Evolutionary conservation across 1,284 basidiomycete species (phyloP), one percentile per base, ranked within the genome.

Genomic region (Sporisorium exsertum): DNA sequence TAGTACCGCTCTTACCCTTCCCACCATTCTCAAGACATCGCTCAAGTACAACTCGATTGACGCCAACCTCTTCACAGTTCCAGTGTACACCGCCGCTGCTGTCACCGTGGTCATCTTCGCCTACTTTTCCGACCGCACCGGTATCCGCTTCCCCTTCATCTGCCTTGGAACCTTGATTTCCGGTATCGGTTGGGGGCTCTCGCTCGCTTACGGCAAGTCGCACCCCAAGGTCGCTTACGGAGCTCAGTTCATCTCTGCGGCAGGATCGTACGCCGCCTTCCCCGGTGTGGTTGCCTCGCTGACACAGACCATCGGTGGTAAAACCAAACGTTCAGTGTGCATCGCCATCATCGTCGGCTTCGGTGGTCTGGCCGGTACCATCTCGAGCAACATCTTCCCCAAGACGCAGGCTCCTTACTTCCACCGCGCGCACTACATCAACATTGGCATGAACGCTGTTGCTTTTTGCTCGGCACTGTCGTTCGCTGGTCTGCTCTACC

Each of bases 11-110:
- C 79, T 81, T 20, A 81, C 79, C 35, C 63, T 81, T 4, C 80
- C 80, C 13, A 64, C 79, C 15, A 81, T 81, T 62, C 78, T 81
- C 45, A 72, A 65, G 57, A 78, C 66, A 50, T 66, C 67, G 58
- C 68, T 81, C 66, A 74, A 74, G 61, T 81, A 81, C 69, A 62
- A 76, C 62, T 24, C 77, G 8, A 58, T 81, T 49, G 50, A 73
- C 43, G 58, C 74, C 57, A 80, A 81, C 64, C 60, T 85, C 73
- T 86, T 86, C 85, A 87, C 87, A 1, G 87, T 87, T 4, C 87
- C 87, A 20, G 86, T 87, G 69, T 87, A 87, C 80, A 61, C 76
- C 15, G 86, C 87, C 56, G 83, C 87, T 2, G 81, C 87, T 9
- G 59, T 82, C 54, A 79, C 85, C 51, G 81, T 86, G 13, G 66